Evolutionary conservation across 2,329 filamentous ascomycete genomes (phyloP).

Genomic region (Alternaria brassicae): DNA sequence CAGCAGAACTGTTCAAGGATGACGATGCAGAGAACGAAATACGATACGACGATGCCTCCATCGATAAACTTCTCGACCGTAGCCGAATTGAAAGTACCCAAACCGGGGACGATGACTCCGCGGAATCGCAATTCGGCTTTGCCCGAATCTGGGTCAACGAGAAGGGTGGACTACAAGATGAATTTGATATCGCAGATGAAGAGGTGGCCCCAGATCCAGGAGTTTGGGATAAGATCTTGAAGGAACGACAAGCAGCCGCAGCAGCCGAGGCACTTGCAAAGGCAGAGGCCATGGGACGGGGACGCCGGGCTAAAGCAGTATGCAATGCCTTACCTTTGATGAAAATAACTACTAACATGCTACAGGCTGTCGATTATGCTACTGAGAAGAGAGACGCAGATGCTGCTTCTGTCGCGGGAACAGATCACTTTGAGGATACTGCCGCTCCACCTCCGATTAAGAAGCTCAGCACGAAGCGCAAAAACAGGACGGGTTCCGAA

Average conservation of each 20-base stretch:
- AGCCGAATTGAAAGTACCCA: conserved; percentile 78
- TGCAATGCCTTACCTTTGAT: conserved; percentile 25
- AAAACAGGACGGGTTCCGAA: conserved; percentile 47
- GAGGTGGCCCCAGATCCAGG: conserved; percentile 67
- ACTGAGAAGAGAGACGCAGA: conserved; percentile 39
- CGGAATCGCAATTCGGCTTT: conserved; percentile 85
- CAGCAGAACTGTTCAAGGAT: conserved; percentile 83
- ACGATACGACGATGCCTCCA: conserved; percentile 77
- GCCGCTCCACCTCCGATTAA: conserved; percentile 41
- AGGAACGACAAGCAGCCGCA: conserved; percentile 80
- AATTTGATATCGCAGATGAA: conserved; percentile 62
- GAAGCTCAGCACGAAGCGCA: conserved; percentile 31
- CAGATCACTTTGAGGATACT: conserved; percentile 27
- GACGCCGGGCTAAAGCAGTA: conserved; percentile 74
- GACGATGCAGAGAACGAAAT: conserved; percentile 74
- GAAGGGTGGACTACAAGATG: conserved; percentile 69
- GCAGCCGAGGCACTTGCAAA: conserved; percentile 71
- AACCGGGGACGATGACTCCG: conserved; percentile 67
- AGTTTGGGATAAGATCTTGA: conserved; percentile 90
- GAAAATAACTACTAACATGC: conserved; percentile 8
- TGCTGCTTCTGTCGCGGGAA: conserved; percentile 17
- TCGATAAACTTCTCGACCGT: conserved; percentile 92
- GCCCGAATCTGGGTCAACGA: conserved; percentile 93
- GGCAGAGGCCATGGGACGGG: conserved; percentile 81
- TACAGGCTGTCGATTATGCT: conserved; percentile 57